These are phyloP conservation scores for Diaporthe sp. DNA, from an alignment of 2,329 filamentous ascomycete genomes.

Conservation along the genomic window DNA sequence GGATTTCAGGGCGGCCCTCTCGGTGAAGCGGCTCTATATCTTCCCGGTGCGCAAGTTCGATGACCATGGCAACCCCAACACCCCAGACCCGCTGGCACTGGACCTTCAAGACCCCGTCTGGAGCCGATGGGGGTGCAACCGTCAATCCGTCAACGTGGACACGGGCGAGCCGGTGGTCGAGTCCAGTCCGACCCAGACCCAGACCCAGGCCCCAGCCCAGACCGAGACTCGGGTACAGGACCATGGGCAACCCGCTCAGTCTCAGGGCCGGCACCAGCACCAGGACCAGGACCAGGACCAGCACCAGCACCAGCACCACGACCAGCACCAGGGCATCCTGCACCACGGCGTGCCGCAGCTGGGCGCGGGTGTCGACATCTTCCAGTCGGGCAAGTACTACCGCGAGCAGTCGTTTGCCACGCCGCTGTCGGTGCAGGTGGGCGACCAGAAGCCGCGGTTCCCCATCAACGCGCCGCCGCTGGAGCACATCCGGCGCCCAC, in stretches of 20 bases:
- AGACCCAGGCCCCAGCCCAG: neutral
- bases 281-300: no score
- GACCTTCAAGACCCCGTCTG: neutral
- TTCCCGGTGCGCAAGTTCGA: neutral
- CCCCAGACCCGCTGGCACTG: neutral
- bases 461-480: slow-evolving; percentile 53
- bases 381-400: slow-evolving; percentile 40
- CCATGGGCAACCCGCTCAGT: no score
- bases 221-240: neutral
- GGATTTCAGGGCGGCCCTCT: neutral
- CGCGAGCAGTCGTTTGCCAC: slow-evolving; percentile 49
- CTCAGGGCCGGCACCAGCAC: neutral
- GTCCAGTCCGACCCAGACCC: no score
- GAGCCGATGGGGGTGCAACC: slow-evolving; percentile 21
- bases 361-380: slow-evolving; percentile 8
- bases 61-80: no score
- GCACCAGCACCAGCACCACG: neutral
- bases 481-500: slow-evolving; percentile 55
- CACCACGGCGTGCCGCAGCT: slow-evolving; percentile 12
- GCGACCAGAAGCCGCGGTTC: slow-evolving; percentile 50
- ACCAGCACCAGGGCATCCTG: neutral
- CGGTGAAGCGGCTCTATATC: neutral
- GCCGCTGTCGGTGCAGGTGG: slow-evolving; percentile 46
- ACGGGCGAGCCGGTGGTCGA: neutral
- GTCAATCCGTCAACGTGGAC: neutral